phyloP scores from a whole-genome alignment of 805 yeast genomes.

The Pichia nakasei region DNA sequence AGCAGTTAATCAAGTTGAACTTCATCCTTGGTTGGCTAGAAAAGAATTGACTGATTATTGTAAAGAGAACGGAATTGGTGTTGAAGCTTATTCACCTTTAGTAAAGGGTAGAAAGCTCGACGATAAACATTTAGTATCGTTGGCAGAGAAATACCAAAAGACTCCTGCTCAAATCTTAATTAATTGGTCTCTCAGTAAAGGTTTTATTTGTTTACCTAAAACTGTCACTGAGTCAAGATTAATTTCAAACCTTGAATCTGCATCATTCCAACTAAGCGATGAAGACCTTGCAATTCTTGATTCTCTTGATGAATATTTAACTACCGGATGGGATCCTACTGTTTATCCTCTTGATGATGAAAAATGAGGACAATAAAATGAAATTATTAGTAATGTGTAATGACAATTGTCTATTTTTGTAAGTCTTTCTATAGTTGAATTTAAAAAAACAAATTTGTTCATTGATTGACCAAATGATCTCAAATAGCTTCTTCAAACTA shows the following conservation, averaged over 20 bases:
- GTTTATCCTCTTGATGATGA: constrained; percentile 16
- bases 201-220: constrained; percentile 36
- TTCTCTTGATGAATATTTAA: constrained; percentile 25
- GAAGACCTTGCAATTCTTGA: constrained; percentile 29
- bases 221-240: constrained; percentile 26
- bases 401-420: too few species aligned
- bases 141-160: constrained; percentile 40
- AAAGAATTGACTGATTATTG: constrained; percentile 36
- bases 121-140: constrained; percentile 32
- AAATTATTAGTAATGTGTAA: too few species aligned
- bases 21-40: constrained; percentile 41
- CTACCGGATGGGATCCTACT: constrained; percentile 19
- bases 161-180: constrained; percentile 51
- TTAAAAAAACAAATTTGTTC: too few species aligned
- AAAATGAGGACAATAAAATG: too few species aligned
- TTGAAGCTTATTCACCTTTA: constrained; percentile 58
- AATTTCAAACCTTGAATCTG: constrained; percentile 31
- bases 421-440: too few species aligned
- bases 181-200: constrained; percentile 59
- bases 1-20: constrained; percentile 40
- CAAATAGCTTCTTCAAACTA: too few species aligned
- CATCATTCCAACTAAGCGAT: constrained; percentile 31
- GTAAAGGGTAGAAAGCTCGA: constrained; percentile 41
- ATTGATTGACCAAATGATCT: too few species aligned
- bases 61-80: constrained; percentile 34